phyloP scores from a whole-genome alignment of 352 stramenopile genomes.

The Saprolegnia diclina region DNA sequence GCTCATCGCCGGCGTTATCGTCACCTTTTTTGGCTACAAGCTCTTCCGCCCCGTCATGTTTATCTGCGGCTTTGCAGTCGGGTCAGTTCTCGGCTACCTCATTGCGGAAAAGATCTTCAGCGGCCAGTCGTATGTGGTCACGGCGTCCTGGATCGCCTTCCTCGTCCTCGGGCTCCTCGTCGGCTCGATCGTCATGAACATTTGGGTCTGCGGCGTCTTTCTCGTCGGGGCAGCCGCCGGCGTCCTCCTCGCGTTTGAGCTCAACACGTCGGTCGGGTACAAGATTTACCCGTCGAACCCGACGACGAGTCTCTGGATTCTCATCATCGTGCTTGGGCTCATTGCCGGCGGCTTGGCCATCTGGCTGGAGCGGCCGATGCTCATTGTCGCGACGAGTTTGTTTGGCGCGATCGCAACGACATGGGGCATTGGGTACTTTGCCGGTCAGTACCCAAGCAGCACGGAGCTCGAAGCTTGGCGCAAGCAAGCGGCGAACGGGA shows the following conservation, averaged over 20 bases:
- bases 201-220: constrained; percentile 52
- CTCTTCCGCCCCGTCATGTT: constrained; percentile 59
- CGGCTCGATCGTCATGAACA: constrained; percentile 43
- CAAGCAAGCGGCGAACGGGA: constrained; percentile 28
- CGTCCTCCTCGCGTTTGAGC: constrained; percentile 45
- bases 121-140: constrained; percentile 46
- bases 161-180: constrained; percentile 47
- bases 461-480: constrained; percentile 35
- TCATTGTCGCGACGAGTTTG: constrained; percentile 37
- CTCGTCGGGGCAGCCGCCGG: constrained; percentile 50
- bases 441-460: constrained; percentile 36
- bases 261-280: constrained; percentile 53
- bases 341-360: constrained; percentile 39
- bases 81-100: constrained; percentile 41
- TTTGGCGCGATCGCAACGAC: constrained; percentile 32
- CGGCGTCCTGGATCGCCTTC: constrained; percentile 67
- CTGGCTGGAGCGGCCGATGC: constrained; percentile 42
- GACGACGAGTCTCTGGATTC: constrained; percentile 45
- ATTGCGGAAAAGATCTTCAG: constrained; percentile 49
- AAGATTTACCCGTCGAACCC: constrained; percentile 51
- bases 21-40: constrained; percentile 44
- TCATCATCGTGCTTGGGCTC: constrained; percentile 42
- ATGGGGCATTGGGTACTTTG: constrained; percentile 44
- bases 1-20: constrained; percentile 36
- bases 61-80: constrained; percentile 50